phyloP scores from a whole-genome alignment of 495 filamentous ascomycete genomes.

The Hypoxylon cercidicola region DNA sequence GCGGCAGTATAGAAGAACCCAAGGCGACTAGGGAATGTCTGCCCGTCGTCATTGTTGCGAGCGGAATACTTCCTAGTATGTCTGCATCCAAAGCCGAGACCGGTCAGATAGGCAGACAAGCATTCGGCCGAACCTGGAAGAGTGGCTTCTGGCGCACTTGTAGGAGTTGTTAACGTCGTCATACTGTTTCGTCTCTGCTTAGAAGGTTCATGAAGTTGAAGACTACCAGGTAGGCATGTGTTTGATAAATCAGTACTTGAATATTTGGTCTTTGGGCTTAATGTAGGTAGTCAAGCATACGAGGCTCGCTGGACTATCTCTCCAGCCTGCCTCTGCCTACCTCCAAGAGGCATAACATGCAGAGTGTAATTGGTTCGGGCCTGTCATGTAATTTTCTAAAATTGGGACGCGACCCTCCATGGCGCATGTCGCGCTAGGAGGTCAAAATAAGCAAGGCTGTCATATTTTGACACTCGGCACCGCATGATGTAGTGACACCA shows the following conservation, averaged over 20 bases:
- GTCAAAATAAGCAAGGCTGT: neutral
- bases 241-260: no score
- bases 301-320: neutral
- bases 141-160: neutral
- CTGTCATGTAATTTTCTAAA: neutral
- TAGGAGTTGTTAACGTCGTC: neutral
- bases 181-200: neutral
- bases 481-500: neutral
- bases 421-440: neutral
- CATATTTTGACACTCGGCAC: neutral
- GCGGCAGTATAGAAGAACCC: neutral
- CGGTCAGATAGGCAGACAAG: neutral
- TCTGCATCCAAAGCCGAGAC: neutral
- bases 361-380: neutral
- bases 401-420: neutral
- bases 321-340: neutral
- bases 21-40: neutral
- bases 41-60: neutral
- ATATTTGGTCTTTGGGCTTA: no score
- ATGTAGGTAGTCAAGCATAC: no score
- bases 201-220: neutral
- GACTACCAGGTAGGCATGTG: neutral
- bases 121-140: slow-evolving; percentile 3
- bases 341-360: neutral
- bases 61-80: neutral